A percentile compares a stretch with the other conserved stretches of the same genome.
Evolutionary conservation across 208 protist species (phyloP).

Genomic region (Leishmania gerbilli): DNA sequence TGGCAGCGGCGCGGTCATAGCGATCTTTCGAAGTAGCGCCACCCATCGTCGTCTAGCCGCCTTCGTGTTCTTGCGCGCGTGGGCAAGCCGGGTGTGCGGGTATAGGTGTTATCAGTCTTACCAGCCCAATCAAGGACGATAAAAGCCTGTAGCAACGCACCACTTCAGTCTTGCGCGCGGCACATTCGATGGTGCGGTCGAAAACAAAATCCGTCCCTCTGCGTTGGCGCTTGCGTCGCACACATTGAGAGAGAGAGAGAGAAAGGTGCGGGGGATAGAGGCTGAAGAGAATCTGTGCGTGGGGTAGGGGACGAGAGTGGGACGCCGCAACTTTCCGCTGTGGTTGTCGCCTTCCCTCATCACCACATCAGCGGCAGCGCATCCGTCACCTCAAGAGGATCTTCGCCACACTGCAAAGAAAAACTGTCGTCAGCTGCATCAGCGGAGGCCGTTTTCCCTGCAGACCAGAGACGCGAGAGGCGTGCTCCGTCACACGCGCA

Average conservation of each 20-base stretch:
- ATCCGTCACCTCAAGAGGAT: background rate
- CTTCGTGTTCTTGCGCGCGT: background rate
- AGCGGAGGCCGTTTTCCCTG: background rate
- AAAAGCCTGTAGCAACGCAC: background rate
- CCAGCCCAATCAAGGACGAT: background rate
- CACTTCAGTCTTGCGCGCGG: background rate
- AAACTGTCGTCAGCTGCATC: background rate
- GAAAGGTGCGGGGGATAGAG: background rate
- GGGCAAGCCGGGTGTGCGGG: background rate
- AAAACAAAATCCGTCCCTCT: background rate
- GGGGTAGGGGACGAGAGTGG: background rate
- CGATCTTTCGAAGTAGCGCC: constrained; percentile 21
- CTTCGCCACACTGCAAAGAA: background rate
- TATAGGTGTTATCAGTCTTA: background rate
- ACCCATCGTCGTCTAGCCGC: background rate
- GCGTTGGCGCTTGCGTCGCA: background rate
- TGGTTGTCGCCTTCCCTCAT: background rate
- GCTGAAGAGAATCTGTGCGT: background rate
- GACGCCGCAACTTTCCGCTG: background rate
- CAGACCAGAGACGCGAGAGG: background rate
- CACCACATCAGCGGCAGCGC: background rate
- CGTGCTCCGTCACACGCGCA: background rate
- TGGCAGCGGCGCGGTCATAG: constrained; percentile 31
- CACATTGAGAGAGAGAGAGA: too few relatives aligned
- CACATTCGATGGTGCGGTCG: background rate